Base-by-base conservation (phyloP, 2,329 filamentous ascomycete genomes). In the Cladosporium sp. region DNA sequence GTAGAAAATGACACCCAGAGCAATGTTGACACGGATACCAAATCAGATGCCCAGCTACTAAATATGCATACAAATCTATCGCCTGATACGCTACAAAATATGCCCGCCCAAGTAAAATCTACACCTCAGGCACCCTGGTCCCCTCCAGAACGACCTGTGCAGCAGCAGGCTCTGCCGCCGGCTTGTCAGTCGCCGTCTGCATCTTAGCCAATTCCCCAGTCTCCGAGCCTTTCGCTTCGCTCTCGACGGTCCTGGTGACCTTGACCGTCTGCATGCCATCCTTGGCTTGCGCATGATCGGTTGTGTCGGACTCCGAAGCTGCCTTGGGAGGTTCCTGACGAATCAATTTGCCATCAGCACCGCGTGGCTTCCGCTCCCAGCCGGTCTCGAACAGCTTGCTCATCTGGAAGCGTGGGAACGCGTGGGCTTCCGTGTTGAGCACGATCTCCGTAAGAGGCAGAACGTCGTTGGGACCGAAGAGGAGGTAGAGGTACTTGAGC, bases 371-470 rank as follows among this genome's bases (percentile, higher is more conserved):
- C 66, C 92, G 82, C 78, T 87, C 80, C 92, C 92, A 96, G 1
- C 92, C 92, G 0, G 92, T 96, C 71, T 86, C 87, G 76, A 95
- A 93, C 44, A 92, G 78, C 71, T 85, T 86, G 1, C 87, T 89
- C 78, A 95, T 87, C 73, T 95, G 88, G 76, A 99, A 99, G 46
- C 90, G 84, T 8, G 95, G 95, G 67, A 99, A 85, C 1, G 91
- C 87, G 78, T 99, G 95, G 1, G 93, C 95, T 80, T 99, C 95
- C 1, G 95, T 99, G 78, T 99, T 99, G 75, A 98, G 88, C 46
- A 99, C 93, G 29, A 97, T 84, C 72, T 93, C 87, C 72, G 95
- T 91, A 35, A 99, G 83, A 2, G 93, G 92, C 50, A 98, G 82
- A 44, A 97, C 79, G 67, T 96, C 91, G 69, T 89, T 83, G 4